Conservation (phyloP, 2,329 filamentous ascomycete genomes). For the Trichoderma atrobrunneum region DNA sequence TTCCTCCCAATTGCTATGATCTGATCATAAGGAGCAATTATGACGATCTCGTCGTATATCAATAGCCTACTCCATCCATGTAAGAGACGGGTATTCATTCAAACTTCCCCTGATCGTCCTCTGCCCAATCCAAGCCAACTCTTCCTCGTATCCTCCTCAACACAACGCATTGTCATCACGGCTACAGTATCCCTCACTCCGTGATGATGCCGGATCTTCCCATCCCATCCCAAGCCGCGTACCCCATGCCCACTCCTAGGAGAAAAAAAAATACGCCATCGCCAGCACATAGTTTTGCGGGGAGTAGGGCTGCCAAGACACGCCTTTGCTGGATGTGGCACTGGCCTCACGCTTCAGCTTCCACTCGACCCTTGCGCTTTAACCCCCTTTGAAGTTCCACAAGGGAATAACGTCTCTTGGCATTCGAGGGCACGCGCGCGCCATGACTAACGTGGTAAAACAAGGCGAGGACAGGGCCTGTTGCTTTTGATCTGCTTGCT, state of each 20-base stretch:
- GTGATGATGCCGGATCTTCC: neutral
- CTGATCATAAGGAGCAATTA: neutral
- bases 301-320: constrained; percentile 3
- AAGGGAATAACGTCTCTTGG: neutral
- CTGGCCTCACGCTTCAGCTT: neutral
- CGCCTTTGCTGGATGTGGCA: neutral
- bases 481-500: neutral
- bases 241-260: neutral
- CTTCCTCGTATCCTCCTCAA: neutral
- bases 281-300: neutral
- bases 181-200: neutral
- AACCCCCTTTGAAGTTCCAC: neutral
- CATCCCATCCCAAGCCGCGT: neutral
- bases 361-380: neutral
- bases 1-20: neutral
- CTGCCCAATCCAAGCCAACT: neutral
- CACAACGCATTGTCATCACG: neutral
- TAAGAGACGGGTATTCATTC: neutral
- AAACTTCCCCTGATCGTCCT: neutral
- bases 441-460: neutral
- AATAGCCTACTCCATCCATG: neutral
- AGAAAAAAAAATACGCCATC: neutral
- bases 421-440: neutral
- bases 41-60: neutral
- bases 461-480: neutral